Evolutionary conservation across 495 filamentous ascomycete species (phyloP).

Genomic region (Aspergillus steynii): DNA sequence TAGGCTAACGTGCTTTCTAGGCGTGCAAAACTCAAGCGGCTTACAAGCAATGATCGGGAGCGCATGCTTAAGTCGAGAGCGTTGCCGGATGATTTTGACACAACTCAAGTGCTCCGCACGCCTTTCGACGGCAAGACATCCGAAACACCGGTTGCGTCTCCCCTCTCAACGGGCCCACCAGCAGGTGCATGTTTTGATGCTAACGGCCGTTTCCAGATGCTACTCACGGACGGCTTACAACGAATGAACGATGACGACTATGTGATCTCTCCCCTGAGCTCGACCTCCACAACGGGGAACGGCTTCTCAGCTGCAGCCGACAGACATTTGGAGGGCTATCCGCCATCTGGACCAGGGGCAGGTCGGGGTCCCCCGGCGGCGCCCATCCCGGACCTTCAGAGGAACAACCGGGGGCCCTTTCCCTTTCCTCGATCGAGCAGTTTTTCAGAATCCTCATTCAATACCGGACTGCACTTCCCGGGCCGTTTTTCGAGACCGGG

Average conservation of each 20-base stretch:
- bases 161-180: constrained; percentile 23
- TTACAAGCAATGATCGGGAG: constrained; percentile 90
- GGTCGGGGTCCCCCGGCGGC: constrained; percentile 33
- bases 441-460: constrained; percentile 41
- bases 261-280: constrained; percentile 45
- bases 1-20: constrained; percentile 44
- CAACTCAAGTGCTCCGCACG: constrained; percentile 85
- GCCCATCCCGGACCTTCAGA: constrained; percentile 33
- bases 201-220: constrained; percentile 23
- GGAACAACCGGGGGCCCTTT: constrained; percentile 35
- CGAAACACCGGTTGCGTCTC: constrained; percentile 36
- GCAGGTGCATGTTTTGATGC: constrained; percentile 15
- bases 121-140: constrained; percentile 49
- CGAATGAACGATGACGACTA: constrained; percentile 46
- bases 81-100: constrained; percentile 90
- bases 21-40: constrained; percentile 90
- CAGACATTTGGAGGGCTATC: constrained; percentile 29
- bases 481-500: constrained; percentile 34
- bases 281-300: constrained; percentile 43
- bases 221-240: constrained; percentile 40
- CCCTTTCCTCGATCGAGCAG: constrained; percentile 45
- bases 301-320: constrained; percentile 38
- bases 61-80: constrained; percentile 92
- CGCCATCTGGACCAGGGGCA: constrained; percentile 27
- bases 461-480: constrained; percentile 34